Conservation (phyloP, 108 stramenopile species). For the Nannochloropsis salina region DNA sequence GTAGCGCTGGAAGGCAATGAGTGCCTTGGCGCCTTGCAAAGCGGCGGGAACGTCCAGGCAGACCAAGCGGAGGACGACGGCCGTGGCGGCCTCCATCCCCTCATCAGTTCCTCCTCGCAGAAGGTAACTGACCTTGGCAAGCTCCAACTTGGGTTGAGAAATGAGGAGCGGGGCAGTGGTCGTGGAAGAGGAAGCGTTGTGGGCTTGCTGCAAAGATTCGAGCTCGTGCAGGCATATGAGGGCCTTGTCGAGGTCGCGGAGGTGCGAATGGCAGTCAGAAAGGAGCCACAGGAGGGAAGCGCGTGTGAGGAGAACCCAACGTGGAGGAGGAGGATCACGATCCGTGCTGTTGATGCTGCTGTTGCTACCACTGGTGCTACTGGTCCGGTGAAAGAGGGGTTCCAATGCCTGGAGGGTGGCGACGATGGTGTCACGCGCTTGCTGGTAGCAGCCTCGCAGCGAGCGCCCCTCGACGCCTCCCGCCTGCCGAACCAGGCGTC, state of each 20-base stretch:
- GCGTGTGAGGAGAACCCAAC: neutral
- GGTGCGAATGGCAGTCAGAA: neutral
- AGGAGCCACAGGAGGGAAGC: neutral
- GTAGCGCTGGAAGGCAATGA: neutral
- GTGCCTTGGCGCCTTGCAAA: neutral
- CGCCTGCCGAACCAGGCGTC: neutral
- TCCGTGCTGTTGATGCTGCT: neutral
- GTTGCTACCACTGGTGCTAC: neutral
- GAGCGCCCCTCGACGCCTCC: neutral
- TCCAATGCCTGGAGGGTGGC: neutral
- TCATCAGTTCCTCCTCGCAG: neutral
- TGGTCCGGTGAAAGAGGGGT: neutral
- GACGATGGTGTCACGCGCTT: neutral
- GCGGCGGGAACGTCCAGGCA: neutral
- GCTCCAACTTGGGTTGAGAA: slow-evolving; percentile 1
- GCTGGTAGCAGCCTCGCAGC: neutral
- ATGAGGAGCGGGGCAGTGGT: neutral
- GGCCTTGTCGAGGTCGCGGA: slow-evolving; percentile 14
- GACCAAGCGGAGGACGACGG: neutral
- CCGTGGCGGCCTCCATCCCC: neutral
- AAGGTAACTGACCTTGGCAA: neutral
- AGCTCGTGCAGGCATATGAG: neutral
- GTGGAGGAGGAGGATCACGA: neutral
- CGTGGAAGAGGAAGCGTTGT: neutral
- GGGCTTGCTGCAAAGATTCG: neutral